Evolutionary conservation across 1,284 basidiomycete genomes (phyloP).

Genomic region (Leccinum pachyderme): DNA sequence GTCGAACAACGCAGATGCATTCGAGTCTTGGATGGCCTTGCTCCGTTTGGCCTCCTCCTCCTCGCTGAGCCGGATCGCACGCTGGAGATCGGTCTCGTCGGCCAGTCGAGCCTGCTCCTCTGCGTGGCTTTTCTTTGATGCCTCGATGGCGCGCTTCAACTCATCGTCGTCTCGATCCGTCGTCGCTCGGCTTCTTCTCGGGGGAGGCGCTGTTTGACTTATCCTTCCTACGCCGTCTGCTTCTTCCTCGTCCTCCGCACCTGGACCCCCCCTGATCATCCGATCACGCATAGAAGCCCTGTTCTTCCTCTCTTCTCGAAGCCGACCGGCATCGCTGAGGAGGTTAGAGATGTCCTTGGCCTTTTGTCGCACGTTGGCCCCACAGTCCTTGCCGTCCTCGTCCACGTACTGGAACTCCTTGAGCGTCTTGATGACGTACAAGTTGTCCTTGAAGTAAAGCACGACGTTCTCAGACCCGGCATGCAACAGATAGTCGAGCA

Average conservation of each 20-base stretch:
- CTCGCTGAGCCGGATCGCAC: conserved; percentile 81
- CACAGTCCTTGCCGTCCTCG: conserved; percentile 95
- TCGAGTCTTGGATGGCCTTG: conserved; percentile 71
- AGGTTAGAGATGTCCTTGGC: conserved; percentile 99
- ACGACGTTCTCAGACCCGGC: conserved; percentile 98
- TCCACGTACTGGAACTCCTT: conserved; percentile 99
- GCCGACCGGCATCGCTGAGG: conserved; percentile 83
- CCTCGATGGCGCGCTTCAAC: conserved; percentile 79
- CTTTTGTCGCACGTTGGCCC: conserved; percentile 98
- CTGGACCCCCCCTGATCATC: conserved; percentile 69
- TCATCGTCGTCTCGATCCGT: conserved; percentile 75
- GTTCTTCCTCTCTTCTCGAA: conserved; percentile 83
- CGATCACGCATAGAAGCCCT: conserved; percentile 94
- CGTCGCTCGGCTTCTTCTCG: conserved; percentile 38
- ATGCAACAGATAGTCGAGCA: conserved; percentile 96
- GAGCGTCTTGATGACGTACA: conserved; percentile 98
- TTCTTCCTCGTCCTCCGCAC: conserved; percentile 53
- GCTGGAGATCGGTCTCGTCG: conserved; percentile 78
- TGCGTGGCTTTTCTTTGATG: conserved; percentile 76
- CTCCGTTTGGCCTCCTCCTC: conserved; percentile 81
- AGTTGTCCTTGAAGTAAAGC: conserved; percentile 97
- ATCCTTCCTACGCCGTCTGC: conserved; percentile 34
- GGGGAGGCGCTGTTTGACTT: conserved; percentile 13
- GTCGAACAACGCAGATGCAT: conserved; percentile 81
- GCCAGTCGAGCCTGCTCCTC: conserved; percentile 66